Evolutionary conservation across 1,139 yeast genomes (phyloP).

Genomic region (Ashbya aceris): DNA sequence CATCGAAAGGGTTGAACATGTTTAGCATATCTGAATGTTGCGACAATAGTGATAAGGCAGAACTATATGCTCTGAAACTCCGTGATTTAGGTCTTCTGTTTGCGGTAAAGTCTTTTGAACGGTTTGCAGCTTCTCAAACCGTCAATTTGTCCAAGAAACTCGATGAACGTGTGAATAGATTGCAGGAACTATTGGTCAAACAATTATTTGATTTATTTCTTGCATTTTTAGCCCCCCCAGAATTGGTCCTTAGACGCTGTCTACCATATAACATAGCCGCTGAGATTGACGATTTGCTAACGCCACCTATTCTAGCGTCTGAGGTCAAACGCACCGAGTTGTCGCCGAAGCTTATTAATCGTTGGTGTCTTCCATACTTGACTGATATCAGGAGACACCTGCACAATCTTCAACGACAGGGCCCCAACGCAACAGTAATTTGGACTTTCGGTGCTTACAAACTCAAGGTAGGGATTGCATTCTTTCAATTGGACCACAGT

Average conservation of each 20-base stretch:
- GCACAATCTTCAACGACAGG: conserved; percentile 23
- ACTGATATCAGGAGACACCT: conserved; percentile 42
- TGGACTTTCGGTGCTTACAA: conserved; percentile 20
- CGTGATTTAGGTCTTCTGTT: conserved; percentile 27
- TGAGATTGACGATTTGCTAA: conserved; percentile 16
- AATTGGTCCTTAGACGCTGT: conserved; percentile 35
- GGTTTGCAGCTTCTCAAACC: conserved; percentile 9
- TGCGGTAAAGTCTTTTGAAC: conserved; percentile 21
- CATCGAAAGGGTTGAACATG: conserved; percentile 12
- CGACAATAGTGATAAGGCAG: conserved; percentile 16
- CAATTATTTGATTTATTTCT: conserved; percentile 34
- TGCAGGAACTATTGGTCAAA: conserved; percentile 18
- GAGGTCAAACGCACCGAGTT: conserved; percentile 9
- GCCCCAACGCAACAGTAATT: conserved; percentile 11
- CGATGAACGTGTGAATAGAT: conserved; percentile 4
- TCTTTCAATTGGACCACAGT: conserved; percentile 23
- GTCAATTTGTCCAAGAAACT: conserved; percentile 7
- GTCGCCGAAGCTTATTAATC: conserved; percentile 37
- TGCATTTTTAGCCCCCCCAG: conserved; percentile 51
- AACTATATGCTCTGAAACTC: conserved; percentile 23
- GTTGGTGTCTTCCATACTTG: conserved; percentile 42
- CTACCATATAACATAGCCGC: conserved; percentile 34
- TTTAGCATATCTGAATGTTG: conserved; percentile 13
- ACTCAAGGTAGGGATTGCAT: conserved; percentile 19
- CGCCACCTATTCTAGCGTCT: conserved; percentile 13